Evolutionary conservation across 2,329 filamentous ascomycete genomes (phyloP).

Genomic region (Talaromyces marneffei): DNA sequence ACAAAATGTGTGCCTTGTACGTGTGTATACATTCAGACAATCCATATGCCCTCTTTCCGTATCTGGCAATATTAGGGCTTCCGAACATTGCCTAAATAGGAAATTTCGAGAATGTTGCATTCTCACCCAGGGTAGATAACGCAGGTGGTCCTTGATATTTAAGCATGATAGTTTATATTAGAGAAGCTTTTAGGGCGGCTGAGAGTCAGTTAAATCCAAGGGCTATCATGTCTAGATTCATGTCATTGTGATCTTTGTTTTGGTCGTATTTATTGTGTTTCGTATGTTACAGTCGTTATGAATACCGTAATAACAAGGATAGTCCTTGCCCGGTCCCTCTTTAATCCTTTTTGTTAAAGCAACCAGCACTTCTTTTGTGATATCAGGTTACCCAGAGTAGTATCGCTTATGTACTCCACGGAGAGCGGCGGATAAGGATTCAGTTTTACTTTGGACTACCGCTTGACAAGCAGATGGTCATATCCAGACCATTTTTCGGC

Average conservation of each 20-base stretch:
- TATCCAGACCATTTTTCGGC: not conserved
- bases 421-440: too few species aligned
- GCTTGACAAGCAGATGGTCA: not conserved
- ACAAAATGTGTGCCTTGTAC: too few species aligned
- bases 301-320: not conserved
- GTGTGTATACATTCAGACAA: too few species aligned
- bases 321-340: not conserved
- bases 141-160: too few species aligned
- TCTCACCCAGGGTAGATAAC: too few species aligned
- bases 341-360: not conserved
- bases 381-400: not conserved
- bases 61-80: not conserved
- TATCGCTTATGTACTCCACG: not conserved
- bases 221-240: not conserved
- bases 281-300: not conserved
- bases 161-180: not conserved
- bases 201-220: not conserved
- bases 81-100: not conserved
- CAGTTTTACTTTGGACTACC: not conserved
- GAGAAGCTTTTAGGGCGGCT: not conserved
- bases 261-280: not conserved
- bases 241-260: not conserved
- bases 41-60: too few species aligned
- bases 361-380: not conserved
- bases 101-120: not conserved